Evolutionary conservation across 208 protist species (phyloP).

Genomic region (Leishmania tarentolae): DNA sequence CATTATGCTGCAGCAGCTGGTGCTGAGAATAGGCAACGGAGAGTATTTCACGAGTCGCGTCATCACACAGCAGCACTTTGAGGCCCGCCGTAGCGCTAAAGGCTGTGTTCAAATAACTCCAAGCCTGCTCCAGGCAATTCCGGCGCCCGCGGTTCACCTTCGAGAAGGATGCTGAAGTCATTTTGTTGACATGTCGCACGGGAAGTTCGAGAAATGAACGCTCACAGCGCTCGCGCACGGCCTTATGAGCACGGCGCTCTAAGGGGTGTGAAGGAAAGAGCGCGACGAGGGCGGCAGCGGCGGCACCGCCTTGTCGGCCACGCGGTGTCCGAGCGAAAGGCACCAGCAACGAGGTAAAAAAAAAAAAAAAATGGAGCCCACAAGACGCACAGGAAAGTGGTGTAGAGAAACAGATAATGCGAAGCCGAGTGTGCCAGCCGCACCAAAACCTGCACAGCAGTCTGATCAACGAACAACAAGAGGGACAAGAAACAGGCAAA

Average conservation of each 20-base stretch:
- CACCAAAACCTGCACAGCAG: not conserved
- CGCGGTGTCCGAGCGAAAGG: not conserved
- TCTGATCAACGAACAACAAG: not conserved
- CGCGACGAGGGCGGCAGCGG: not conserved
- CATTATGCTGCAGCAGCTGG: conserved; percentile 96
- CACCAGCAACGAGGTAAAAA: not conserved
- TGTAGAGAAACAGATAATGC: not conserved
- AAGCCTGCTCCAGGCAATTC: conserved; percentile 82
- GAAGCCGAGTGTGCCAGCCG: not conserved
- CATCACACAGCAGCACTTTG: conserved; percentile 97
- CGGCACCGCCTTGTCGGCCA: not conserved
- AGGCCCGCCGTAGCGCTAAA: conserved; percentile 61
- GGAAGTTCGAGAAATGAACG: not conserved
- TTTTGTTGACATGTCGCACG: not conserved
- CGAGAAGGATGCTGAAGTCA: not conserved
- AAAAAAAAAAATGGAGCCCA: not conserved
- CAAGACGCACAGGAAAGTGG: not conserved
- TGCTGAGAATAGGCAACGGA: conserved; percentile 95
- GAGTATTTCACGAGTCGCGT: conserved; percentile 93
- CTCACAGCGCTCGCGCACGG: not conserved
- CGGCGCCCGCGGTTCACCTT: conserved; percentile 31
- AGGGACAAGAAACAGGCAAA: not conserved
- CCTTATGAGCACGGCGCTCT: not conserved
- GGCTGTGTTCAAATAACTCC: conserved; percentile 73
- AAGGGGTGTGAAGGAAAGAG: not conserved